phyloP scores from a whole-genome alignment of 192 early-diverging fungal species.

The Haplosporangium gracile region DNA sequence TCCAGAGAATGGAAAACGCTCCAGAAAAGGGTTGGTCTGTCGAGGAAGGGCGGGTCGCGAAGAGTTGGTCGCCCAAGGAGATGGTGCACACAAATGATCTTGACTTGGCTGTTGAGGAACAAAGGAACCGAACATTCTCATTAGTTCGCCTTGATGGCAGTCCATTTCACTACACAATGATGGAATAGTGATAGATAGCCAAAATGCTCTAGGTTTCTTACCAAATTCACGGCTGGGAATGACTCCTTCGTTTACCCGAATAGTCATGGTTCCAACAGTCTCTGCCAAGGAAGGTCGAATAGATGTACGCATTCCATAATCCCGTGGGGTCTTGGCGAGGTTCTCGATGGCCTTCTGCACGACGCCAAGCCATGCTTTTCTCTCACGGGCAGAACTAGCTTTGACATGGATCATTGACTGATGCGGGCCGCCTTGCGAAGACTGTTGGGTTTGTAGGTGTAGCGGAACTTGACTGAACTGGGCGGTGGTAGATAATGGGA shows the following conservation, averaged over 20 bases:
- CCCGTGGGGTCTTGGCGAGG: conserved; percentile 35
- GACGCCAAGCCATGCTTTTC: conserved; percentile 17
- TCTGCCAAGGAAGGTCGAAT: conserved; percentile 40
- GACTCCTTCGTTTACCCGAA: conserved; percentile 23
- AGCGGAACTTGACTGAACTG: conserved; percentile 15
- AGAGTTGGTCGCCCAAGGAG: conserved; percentile 30
- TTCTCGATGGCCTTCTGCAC: conserved; percentile 36
- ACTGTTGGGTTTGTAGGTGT: conserved; percentile 22
- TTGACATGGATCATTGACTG: conserved; percentile 38
- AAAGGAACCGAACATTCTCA: not conserved
- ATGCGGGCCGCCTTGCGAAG: not conserved
- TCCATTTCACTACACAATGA: too few relatives aligned
- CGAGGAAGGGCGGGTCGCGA: conserved; percentile 16
- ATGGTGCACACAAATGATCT: conserved; percentile 37
- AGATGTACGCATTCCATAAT: conserved; percentile 42
- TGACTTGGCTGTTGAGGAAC: conserved; percentile 26
- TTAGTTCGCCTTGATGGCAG: not conserved
- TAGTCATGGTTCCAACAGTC: conserved; percentile 45
- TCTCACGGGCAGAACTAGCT: conserved; percentile 21
- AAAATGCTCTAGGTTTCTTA: not conserved
- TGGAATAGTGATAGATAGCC: too few relatives aligned
- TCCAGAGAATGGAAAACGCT: conserved; percentile 35
- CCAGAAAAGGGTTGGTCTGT: conserved; percentile 29
- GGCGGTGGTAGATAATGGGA: not conserved
- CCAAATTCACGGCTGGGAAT: conserved; percentile 41